phyloP scores from a whole-genome alignment of 2,329 filamentous ascomycete genomes.

The Aureobasidium pullulans region DNA sequence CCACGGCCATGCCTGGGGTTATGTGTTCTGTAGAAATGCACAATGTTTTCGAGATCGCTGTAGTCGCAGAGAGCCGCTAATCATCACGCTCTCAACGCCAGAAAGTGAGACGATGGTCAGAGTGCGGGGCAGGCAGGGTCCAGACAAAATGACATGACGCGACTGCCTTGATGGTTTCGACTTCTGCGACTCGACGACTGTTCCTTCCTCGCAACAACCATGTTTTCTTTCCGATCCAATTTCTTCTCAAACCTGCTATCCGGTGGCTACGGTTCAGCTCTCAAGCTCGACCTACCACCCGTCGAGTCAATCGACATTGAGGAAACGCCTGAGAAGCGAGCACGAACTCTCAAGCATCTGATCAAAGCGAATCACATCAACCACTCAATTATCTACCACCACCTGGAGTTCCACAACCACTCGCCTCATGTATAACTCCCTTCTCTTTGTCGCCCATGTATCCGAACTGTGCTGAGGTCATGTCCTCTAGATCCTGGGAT shows the following conservation, averaged over 20 bases:
- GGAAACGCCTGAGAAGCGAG: constrained; percentile 67
- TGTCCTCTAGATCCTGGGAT: constrained; percentile 56
- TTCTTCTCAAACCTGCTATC: constrained; percentile 7
- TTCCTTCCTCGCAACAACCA: neutral
- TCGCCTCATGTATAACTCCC: constrained; percentile 56
- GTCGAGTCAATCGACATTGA: constrained; percentile 75
- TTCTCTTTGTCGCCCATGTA: neutral
- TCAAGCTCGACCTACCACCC: constrained; percentile 48
- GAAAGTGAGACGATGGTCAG: neutral
- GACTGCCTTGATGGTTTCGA: constrained; percentile 7
- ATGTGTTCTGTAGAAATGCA: too few species aligned
- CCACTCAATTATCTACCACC: constrained; percentile 72
- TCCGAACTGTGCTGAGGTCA: constrained; percentile 15
- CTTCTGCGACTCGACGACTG: neutral
- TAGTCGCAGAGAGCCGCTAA: too few species aligned
- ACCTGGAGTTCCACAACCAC: constrained; percentile 73
- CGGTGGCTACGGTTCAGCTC: neutral
- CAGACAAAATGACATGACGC: constrained; percentile 8
- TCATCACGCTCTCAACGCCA: too few species aligned
- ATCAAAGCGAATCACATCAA: constrained; percentile 88
- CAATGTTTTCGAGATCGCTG: too few species aligned
- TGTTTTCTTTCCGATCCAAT: constrained; percentile 17
- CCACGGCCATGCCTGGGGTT: too few species aligned
- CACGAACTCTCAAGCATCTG: constrained; percentile 80
- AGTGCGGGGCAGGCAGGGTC: constrained; percentile 13